phyloP scores from a whole-genome alignment of 2,329 filamentous ascomycete genomes.

The Plenodomus lindquistii region DNA sequence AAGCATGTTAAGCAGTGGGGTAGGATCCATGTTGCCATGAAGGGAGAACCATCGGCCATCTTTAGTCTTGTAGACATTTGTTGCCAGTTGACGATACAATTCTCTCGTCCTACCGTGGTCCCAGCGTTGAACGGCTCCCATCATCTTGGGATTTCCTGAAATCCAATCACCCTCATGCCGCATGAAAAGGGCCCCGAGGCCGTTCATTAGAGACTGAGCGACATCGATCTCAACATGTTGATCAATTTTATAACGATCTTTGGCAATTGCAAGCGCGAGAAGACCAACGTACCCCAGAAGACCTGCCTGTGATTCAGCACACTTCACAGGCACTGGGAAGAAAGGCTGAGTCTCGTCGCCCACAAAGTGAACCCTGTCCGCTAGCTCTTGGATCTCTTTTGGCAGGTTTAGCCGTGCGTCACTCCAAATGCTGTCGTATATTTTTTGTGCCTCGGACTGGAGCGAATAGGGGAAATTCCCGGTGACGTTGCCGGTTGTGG shows the following conservation, averaged over 20 bases:
- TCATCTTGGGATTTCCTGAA: background rate
- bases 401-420: background rate
- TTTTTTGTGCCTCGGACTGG: constrained; percentile 7
- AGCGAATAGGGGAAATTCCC: too few relatives aligned
- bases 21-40: background rate
- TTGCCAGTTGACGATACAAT: background rate
- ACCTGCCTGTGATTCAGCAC: background rate
- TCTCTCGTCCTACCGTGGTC: background rate
- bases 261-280: background rate
- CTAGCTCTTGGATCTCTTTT: background rate
- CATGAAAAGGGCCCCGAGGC: background rate
- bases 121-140: background rate
- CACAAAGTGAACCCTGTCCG: background rate
- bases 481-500: too few relatives aligned
- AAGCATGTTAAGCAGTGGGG: background rate
- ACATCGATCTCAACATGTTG: background rate
- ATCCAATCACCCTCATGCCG: background rate
- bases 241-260: background rate
- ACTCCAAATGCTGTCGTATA: background rate
- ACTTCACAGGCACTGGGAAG: background rate
- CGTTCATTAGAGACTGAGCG: background rate
- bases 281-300: background rate
- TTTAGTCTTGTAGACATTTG: background rate
- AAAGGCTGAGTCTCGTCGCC: background rate
- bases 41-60: background rate